Evolutionary conservation across 805 yeast genomes (phyloP).

Genomic region (Candida insectalens): DNA sequence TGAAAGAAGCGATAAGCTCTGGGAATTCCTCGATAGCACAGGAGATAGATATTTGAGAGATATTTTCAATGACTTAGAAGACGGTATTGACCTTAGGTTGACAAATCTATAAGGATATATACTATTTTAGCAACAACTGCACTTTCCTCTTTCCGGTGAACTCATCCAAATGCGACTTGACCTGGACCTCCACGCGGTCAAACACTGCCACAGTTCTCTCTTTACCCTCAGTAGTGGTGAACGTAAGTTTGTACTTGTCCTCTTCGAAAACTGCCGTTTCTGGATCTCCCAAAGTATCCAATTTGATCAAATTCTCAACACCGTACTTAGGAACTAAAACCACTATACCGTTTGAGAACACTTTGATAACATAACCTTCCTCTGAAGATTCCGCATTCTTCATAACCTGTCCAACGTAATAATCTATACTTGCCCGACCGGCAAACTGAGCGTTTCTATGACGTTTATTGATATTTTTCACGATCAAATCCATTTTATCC

Average conservation of each 20-base stretch:
- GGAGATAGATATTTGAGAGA: slow-evolving; percentile 22
- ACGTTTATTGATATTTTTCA: slow-evolving; percentile 81
- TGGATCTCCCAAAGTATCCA: slow-evolving; percentile 64
- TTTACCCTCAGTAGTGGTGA: slow-evolving; percentile 33
- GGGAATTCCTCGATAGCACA: slow-evolving; percentile 24
- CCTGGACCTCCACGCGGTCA: slow-evolving; percentile 77
- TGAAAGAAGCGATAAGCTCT: slow-evolving; percentile 8
- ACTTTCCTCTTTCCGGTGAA: slow-evolving; percentile 90
- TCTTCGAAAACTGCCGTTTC: slow-evolving; percentile 64
- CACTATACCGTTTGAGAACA: slow-evolving; percentile 90
- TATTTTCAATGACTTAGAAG: slow-evolving; percentile 18
- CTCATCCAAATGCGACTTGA: slow-evolving; percentile 75
- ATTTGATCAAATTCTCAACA: slow-evolving; percentile 82
- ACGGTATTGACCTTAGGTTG: no score
- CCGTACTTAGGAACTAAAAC: slow-evolving; percentile 94
- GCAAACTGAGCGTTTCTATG: slow-evolving; percentile 99
- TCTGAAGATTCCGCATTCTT: slow-evolving; percentile 70
- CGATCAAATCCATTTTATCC: slow-evolving; percentile 78
- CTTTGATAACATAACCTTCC: slow-evolving; percentile 86
- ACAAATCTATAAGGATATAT: no score
- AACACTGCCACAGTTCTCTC: slow-evolving; percentile 48
- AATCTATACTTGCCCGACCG: slow-evolving; percentile 95
- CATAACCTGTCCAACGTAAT: slow-evolving; percentile 97
- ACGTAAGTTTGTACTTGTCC: slow-evolving; percentile 59
- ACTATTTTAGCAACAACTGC: slow-evolving; percentile 52